These are phyloP conservation scores for Salvia splendens DNA, from an alignment of 257 asterid species.

Conservation along the genomic window DNA sequence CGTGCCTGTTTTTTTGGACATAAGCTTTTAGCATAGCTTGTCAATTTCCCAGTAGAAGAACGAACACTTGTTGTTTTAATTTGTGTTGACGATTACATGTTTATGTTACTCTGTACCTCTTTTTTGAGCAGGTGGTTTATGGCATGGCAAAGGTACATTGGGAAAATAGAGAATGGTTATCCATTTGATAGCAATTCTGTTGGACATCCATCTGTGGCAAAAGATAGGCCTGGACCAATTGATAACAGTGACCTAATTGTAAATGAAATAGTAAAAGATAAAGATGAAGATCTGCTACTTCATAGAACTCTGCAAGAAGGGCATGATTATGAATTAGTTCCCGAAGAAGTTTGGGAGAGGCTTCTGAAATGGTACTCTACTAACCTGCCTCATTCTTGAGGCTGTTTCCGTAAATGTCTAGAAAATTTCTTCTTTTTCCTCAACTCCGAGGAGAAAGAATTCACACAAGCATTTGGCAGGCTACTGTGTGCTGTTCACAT, in stretches of 20 bases:
- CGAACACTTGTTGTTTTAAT: too few species aligned
- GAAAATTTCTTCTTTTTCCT: too few species aligned
- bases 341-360: constrained; percentile 87
- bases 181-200: constrained; percentile 41
- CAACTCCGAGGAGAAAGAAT: too few species aligned
- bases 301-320: constrained; percentile 67
- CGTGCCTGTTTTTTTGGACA: too few species aligned
- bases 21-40: too few species aligned
- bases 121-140: constrained; percentile 67
- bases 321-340: constrained; percentile 74
- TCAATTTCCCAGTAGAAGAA: too few species aligned
- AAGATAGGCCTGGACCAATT: constrained; percentile 77
- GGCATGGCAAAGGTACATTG: constrained; percentile 82
- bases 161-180: constrained; percentile 53
- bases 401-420: too few species aligned
- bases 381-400: not conserved
- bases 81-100: too few species aligned
- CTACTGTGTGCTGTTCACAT: too few species aligned
- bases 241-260: constrained; percentile 70
- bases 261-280: constrained; percentile 39
- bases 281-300: constrained; percentile 65
- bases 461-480: too few species aligned
- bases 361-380: constrained; percentile 67
- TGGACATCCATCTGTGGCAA: constrained; percentile 36
- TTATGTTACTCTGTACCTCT: not conserved